Evolutionary conservation across 495 filamentous ascomycete genomes (phyloP).

Genomic region (Diplogelasinospora grovesii): DNA sequence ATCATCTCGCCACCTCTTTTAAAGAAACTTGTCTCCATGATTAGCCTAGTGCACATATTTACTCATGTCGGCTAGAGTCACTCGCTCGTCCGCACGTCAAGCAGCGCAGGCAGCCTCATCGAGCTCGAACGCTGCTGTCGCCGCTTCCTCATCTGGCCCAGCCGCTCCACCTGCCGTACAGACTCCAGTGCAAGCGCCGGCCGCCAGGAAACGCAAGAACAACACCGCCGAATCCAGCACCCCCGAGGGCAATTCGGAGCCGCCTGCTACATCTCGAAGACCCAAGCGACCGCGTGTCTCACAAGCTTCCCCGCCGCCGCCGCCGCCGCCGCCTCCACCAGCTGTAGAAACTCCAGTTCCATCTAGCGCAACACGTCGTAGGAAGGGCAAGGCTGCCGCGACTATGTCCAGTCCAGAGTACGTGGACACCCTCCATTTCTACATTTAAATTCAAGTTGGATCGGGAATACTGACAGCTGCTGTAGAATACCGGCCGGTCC

Average conservation of each 20-base stretch:
- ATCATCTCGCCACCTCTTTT: too few species aligned
- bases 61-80: conserved; percentile 83
- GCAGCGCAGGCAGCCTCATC: conserved; percentile 55
- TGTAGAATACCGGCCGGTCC: conserved; percentile 30
- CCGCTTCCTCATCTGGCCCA: conserved; percentile 34
- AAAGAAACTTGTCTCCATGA: too few species aligned
- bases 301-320: conserved; percentile 24
- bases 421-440: conserved; percentile 17
- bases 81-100: conserved; percentile 71
- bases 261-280: conserved; percentile 36
- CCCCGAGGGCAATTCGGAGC: conserved; percentile 20
- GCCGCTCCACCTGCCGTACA: conserved; percentile 36
- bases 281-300: conserved; percentile 45
- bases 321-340: conserved; percentile 17
- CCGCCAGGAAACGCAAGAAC: conserved; percentile 37
- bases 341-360: conserved; percentile 20
- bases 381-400: conserved; percentile 55
- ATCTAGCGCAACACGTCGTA: conserved; percentile 46
- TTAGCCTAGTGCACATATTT: conserved; percentile 22
- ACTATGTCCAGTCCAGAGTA: conserved; percentile 83
- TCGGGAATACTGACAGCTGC: conserved; percentile 8
- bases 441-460: not conserved
- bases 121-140: conserved; percentile 28
- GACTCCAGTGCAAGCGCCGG: conserved; percentile 21
- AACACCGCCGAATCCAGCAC: conserved; percentile 22